Evolutionary conservation across 2,329 filamentous ascomycete species (phyloP), one percentile per base, ranked within the genome.

Genomic region (Clonostachys rhizophaga): DNA sequence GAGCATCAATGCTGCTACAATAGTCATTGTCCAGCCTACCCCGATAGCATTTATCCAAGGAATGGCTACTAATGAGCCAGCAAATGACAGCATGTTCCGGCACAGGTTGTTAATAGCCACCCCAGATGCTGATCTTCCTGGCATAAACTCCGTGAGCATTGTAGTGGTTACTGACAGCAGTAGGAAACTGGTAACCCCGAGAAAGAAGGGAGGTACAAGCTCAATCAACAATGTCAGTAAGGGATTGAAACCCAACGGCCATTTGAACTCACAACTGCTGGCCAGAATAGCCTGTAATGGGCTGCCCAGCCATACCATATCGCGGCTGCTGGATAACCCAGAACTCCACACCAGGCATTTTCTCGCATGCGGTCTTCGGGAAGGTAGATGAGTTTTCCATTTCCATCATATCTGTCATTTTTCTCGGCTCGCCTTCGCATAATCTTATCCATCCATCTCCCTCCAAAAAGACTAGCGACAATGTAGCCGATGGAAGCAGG

Each of bases 131-230:
- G 84, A 85, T 52, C 78, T 75, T 40, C 80, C 76, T 13, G 87
- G 87, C 74, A 92, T 85, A 59, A 92, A 91, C 59, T 94, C 89
- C 0, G 89, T 92, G 54, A 94, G 71, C 86, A 94, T 91, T 0
- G 89, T 94, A 0, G 87, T 91, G 1, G 81, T 75, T 55, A 82
- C 77, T 43, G 81, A 66, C 68, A 71, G 16, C 30, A 40, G 35
- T 34, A 12, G 35, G 24, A 37, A 9, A 34, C 40, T 43, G 11
- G 37, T 34, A 6, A 37, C n/a, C 20, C 16, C 30, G 18, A 16
- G 14, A 17, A 7, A 10, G 17, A 18, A 39, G 36, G 17, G 5
- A 6, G 18, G 17, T 30, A 10, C 8, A 54, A 66, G 61, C 58
- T 70, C 68, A 89, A 91, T 91, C 33, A 91, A 83, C 5, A 94